A percentile compares a stretch with the other conserved stretches of the same genome.
phyloP scores from a whole-genome alignment of 176 grass and related monocot species.

The maize (Zea mays) region Zm-B73-REFERENCE-NAM-5.0 NC_050099.1:132149501-132150000 shows the following conservation, averaged over 20 bases:
- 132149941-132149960: conserved; percentile 65
- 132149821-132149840: conserved; percentile 37
- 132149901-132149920: conserved; percentile 38
- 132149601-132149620: conserved; percentile 44
- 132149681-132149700: conserved; percentile 23
- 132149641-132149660: conserved; percentile 22
- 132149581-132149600: conserved; percentile 49
- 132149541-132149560: too few species aligned
- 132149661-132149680: conserved; percentile 10
- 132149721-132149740: conserved; percentile 11
- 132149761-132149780: conserved; percentile 28
- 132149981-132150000: conserved; percentile 36
- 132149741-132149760: conserved; percentile 21
- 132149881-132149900: conserved; percentile 72
- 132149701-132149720: conserved; percentile 23
- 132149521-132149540: too few species aligned
- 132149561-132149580: too few species aligned
- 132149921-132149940: conserved; percentile 56
- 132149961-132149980: conserved; percentile 37
- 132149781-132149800: conserved; percentile 31
- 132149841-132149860: conserved; percentile 31
- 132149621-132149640: background rate
- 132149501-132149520: too few species aligned
- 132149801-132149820: conserved; percentile 26
- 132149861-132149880: conserved; percentile 63